These are phyloP conservation scores for Teratosphaeria pseudoeucalypti DNA, from an alignment of 2,329 filamentous ascomycete genomes.

Conservation along the genomic window DNA sequence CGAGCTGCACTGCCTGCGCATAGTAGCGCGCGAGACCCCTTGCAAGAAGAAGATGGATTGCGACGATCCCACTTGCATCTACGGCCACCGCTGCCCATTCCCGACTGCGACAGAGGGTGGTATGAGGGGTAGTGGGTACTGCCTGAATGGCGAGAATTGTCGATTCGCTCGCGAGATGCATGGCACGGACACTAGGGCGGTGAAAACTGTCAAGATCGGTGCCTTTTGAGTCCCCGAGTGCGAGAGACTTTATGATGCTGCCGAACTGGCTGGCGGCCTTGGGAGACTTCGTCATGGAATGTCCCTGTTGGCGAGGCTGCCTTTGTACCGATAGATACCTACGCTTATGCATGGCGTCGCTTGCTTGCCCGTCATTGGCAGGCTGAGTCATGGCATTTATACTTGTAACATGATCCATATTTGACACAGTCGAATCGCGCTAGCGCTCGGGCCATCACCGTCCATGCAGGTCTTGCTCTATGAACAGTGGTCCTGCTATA, in stretches of 20 bases:
- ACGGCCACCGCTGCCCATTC: conserved; percentile 53
- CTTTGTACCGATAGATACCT: neutral
- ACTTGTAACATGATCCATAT: neutral
- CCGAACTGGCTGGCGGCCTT: neutral
- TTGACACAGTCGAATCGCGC: neutral
- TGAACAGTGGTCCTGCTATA: neutral
- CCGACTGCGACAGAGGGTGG: conserved; percentile 29
- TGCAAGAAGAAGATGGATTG: conserved; percentile 49
- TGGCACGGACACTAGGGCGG: conserved; percentile 46
- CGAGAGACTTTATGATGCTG: neutral
- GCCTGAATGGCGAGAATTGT: conserved; percentile 49
- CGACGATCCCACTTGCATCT: conserved; percentile 51
- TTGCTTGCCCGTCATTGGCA: neutral
- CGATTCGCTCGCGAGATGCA: conserved; percentile 49
- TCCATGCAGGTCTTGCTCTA: neutral
- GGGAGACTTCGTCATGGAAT: neutral
- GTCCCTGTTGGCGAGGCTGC: neutral
- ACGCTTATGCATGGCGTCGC: neutral
- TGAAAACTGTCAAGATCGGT: conserved; percentile 36
- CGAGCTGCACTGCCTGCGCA: conserved; percentile 44
- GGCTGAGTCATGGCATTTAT: neutral
- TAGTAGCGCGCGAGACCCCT: conserved; percentile 53
- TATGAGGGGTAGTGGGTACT: conserved; percentile 41
- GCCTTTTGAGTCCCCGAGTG: conserved; percentile 2
- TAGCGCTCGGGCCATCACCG: neutral